Evolutionary conservation across 768 basidiomycete species (phyloP).

Genomic region (Psilocybe sp.): DNA sequence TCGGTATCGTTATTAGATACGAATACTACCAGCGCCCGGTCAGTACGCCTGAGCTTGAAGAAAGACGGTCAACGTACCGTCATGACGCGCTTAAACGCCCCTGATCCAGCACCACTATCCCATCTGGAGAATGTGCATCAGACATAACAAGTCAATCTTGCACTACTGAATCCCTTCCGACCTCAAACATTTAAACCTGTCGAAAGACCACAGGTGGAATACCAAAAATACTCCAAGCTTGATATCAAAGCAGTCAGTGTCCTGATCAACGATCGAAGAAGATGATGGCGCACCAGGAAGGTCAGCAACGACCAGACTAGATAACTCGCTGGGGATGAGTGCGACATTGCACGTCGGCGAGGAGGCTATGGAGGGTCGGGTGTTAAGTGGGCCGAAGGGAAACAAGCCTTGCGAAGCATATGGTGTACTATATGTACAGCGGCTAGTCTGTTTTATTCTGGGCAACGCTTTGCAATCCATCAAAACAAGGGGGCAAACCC

Average conservation of each 20-base stretch:
- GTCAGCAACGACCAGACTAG: constrained; percentile 64
- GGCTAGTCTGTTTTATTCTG: too few relatives aligned
- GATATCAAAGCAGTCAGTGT: not conserved
- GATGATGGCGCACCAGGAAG: constrained; percentile 37
- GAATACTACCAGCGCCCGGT: constrained; percentile 52
- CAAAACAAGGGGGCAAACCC: not conserved
- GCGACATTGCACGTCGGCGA: constrained; percentile 44
- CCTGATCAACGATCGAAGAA: not conserved
- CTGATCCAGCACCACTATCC: constrained; percentile 62
- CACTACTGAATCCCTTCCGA: constrained; percentile 25
- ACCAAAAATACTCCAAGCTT: constrained; percentile 64
- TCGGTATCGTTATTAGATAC: constrained; percentile 62
- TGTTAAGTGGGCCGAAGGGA: not conserved
- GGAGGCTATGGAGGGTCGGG: constrained; percentile 12
- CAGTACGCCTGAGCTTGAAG: not conserved
- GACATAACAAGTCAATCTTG: not conserved
- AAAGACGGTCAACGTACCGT: constrained; percentile 45
- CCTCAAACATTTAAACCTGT: constrained; percentile 73
- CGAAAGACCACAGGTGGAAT: constrained; percentile 78
- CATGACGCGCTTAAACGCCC: constrained; percentile 86
- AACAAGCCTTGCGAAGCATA: not conserved
- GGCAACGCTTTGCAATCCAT: too few relatives aligned
- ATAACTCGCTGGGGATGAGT: constrained; percentile 56
- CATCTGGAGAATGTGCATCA: constrained; percentile 43
- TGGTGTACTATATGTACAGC: too few relatives aligned